A percentile compares a stretch with the other conserved stretches of the same genome.
Evolutionary conservation across 345 rosid species (phyloP).

Genomic region (Eucalyptus pumila): DNA sequence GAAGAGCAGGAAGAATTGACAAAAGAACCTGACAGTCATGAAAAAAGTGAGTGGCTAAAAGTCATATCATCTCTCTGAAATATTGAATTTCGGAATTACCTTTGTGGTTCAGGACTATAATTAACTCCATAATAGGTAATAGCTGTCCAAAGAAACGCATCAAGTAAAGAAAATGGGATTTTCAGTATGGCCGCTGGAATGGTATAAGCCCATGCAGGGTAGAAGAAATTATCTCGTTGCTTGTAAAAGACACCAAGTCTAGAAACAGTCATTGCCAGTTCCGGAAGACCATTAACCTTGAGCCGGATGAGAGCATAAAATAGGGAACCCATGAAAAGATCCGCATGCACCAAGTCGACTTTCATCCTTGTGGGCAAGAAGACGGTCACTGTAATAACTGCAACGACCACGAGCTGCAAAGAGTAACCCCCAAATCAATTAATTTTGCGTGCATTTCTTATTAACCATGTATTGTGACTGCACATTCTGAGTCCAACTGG

Average conservation of each 20-base stretch:
- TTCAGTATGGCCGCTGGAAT: slow-evolving; percentile 28
- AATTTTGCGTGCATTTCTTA: neutral
- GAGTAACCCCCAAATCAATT: neutral
- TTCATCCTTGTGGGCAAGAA: slow-evolving; percentile 21
- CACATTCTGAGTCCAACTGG: neutral
- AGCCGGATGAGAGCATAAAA: slow-evolving; percentile 25
- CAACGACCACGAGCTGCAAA: slow-evolving; percentile 24
- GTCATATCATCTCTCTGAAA: neutral
- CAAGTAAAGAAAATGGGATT: slow-evolving; percentile 36
- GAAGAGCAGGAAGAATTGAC: slow-evolving; percentile 26
- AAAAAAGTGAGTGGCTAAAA: neutral
- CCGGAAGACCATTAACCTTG: slow-evolving; percentile 15
- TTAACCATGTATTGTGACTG: neutral
- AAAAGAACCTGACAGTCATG: slow-evolving; percentile 19
- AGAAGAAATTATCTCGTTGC: slow-evolving; percentile 33
- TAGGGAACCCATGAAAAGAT: slow-evolving; percentile 20
- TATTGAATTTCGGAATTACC: neutral
- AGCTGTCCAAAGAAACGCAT: slow-evolving; percentile 31
- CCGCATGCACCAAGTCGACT: slow-evolving; percentile 12
- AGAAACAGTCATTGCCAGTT: slow-evolving; percentile 19
- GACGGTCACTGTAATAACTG: slow-evolving; percentile 19
- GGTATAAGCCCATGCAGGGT: slow-evolving; percentile 40
- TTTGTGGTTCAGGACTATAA: slow-evolving; percentile 33
- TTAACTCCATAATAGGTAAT: slow-evolving; percentile 44
- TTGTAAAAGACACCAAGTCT: slow-evolving; percentile 35